A percentile compares a stretch with the other conserved stretches of the same genome.
Conservation (phyloP, 495 filamentous ascomycete genomes). For the Bryoglossum gracile region DNA sequence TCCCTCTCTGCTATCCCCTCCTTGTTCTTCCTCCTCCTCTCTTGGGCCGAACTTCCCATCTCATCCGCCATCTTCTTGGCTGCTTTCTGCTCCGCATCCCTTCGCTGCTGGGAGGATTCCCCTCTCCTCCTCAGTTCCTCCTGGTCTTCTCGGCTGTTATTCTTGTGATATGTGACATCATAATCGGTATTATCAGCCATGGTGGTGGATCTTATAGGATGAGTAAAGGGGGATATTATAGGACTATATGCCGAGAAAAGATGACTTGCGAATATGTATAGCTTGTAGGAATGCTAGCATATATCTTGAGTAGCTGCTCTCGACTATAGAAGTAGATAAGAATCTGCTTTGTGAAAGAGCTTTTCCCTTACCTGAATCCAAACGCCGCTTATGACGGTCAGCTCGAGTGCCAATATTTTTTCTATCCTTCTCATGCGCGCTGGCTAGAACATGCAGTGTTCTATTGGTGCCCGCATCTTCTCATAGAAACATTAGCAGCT, state of each 20-base stretch:
- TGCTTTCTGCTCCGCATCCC: not conserved
- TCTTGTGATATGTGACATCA: constrained; percentile 4
- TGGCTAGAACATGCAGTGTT: not conserved
- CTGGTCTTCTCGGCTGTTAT: not conserved
- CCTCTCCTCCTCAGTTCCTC: constrained; percentile 1
- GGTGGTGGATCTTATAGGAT: constrained; percentile 1
- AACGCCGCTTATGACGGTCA: not conserved
- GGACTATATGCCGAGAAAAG: not conserved
- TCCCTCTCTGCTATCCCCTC: constrained; percentile 1
- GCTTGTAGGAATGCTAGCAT: not conserved
- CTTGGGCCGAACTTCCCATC: constrained; percentile 2
- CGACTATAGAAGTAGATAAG: constrained; percentile 16
- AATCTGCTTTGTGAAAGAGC: constrained; percentile 21
- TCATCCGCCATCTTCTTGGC: not conserved
- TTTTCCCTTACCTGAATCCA: not conserved
- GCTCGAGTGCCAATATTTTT: not conserved
- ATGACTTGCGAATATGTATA: not conserved
- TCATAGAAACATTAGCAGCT: not conserved
- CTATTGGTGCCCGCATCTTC: not conserved
- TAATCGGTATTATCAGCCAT: constrained; percentile 1
- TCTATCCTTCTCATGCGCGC: not conserved
- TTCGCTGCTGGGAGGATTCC: constrained; percentile 2
- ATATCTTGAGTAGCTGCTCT: constrained; percentile 2
- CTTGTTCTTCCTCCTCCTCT: constrained; percentile 2
- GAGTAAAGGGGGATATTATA: not conserved